phyloP scores from a whole-genome alignment of 768 basidiomycete genomes.

The Leucosporidium creatinivorum region DNA sequence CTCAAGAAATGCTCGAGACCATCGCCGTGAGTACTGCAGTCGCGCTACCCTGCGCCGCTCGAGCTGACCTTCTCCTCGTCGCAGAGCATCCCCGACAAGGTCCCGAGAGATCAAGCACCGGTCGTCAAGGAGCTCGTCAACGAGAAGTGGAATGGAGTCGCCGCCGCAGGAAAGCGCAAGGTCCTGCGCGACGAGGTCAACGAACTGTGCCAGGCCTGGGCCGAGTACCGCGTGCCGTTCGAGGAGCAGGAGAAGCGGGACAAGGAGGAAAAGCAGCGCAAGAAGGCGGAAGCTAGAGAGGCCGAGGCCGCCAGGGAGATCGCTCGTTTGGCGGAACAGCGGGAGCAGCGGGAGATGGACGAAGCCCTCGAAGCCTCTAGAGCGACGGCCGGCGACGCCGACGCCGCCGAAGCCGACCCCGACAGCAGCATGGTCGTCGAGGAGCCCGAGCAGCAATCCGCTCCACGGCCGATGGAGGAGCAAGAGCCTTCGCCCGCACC shows the following conservation, averaged over 20 bases:
- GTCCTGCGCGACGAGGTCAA: not conserved
- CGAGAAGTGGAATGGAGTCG: not conserved
- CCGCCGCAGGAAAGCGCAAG: not conserved
- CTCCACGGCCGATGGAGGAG: no score
- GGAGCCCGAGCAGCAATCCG: no score
- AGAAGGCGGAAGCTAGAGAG: not conserved
- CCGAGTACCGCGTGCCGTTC: not conserved
- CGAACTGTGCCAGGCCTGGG: not conserved
- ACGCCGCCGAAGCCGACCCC: no score
- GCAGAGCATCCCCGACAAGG: not conserved
- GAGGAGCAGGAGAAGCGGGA: not conserved
- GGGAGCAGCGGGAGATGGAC: not conserved
- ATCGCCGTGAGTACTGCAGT: not conserved
- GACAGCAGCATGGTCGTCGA: no score
- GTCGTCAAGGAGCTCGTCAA: not conserved
- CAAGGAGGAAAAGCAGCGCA: not conserved
- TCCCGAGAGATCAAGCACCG: not conserved
- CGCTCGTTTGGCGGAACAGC: not conserved
- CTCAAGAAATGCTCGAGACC: constrained; percentile 37
- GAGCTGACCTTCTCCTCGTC: not conserved
- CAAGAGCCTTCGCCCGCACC: no score
- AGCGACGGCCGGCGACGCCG: no score
- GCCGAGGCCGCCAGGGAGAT: not conserved
- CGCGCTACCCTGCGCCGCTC: not conserved
- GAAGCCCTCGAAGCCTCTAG: not conserved